phyloP scores from a whole-genome alignment of 768 basidiomycete genomes.

The Leucogyrophana mollusca region DNA sequence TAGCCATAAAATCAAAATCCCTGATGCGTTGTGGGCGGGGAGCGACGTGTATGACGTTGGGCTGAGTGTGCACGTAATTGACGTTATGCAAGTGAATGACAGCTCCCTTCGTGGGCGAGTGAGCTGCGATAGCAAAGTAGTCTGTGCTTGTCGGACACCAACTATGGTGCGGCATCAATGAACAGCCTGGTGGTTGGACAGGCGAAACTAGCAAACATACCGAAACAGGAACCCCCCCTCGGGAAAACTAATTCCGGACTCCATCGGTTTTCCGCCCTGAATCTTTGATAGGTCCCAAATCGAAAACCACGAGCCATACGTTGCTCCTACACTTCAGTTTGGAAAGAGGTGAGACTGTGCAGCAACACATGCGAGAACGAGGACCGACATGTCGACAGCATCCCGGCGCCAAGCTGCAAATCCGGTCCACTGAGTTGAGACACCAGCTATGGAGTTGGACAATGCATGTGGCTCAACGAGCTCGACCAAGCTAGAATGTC shows the following conservation, averaged over 20 bases:
- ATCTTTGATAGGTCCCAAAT: constrained; percentile 76
- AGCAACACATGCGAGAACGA: too few species aligned
- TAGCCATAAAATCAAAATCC: constrained; percentile 75
- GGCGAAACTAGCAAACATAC: constrained; percentile 32
- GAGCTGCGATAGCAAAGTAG: constrained; percentile 74
- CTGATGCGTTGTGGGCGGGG: constrained; percentile 63
- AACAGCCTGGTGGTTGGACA: background rate
- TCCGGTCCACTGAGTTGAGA: constrained; percentile 47
- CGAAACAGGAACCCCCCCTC: constrained; percentile 71
- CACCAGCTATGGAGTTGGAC: constrained; percentile 48
- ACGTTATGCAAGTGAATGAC: constrained; percentile 69
- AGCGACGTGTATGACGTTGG: constrained; percentile 55
- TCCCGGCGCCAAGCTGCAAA: constrained; percentile 72
- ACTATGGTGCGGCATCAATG: constrained; percentile 38
- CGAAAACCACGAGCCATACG: constrained; percentile 68
- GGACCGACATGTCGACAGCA: constrained; percentile 68
- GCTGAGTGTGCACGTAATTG: constrained; percentile 61
- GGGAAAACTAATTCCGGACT: constrained; percentile 60
- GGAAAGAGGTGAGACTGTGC: background rate
- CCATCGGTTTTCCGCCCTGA: constrained; percentile 69
- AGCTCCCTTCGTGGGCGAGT: constrained; percentile 59
- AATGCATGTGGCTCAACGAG: constrained; percentile 69
- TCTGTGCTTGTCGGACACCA: constrained; percentile 79
- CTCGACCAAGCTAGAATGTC: constrained; percentile 66
- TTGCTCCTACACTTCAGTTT: constrained; percentile 77